A percentile compares a stretch with the other conserved stretches of the same genome.
phyloP scores from a whole-genome alignment of 805 yeast species.

The Kodamaea sagamina region DNA sequence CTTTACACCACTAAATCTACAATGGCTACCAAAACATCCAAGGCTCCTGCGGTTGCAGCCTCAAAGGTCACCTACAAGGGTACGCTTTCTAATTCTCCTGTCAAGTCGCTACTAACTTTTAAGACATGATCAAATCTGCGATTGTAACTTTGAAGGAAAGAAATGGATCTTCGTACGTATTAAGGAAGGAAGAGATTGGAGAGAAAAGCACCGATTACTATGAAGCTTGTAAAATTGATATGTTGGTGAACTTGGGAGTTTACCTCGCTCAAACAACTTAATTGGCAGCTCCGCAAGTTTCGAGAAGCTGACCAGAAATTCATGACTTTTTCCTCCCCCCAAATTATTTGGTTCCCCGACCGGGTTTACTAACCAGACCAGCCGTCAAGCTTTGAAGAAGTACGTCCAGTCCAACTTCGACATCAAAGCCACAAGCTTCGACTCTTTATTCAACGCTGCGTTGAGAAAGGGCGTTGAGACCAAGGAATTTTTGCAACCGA shows the following conservation, averaged over 20 bases:
- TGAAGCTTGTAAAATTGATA: too few species aligned
- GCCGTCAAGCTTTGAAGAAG: conserved; percentile 88
- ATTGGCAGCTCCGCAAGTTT: too few species aligned
- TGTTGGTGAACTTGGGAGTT: too few species aligned
- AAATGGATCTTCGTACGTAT: conserved; percentile 69
- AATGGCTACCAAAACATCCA: conserved; percentile 38
- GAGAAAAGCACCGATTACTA: too few species aligned
- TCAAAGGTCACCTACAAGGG: conserved; percentile 50
- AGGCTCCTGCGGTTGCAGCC: conserved; percentile 21
- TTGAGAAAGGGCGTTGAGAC: conserved; percentile 76
- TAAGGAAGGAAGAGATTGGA: background rate
- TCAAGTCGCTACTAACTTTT: conserved; percentile 17
- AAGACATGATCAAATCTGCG: conserved; percentile 69
- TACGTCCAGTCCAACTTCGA: conserved; percentile 67
- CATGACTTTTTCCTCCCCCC: conserved; percentile 9
- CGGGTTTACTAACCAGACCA: conserved; percentile 28
- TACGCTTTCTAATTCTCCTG: conserved; percentile 26
- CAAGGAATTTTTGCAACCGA: conserved; percentile 81
- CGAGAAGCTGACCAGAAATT: too few species aligned
- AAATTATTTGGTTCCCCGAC: background rate
- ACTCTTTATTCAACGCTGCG: conserved; percentile 73
- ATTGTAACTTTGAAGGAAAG: conserved; percentile 72
- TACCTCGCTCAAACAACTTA: background rate
- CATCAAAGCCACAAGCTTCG: conserved; percentile 64
- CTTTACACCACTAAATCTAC: conserved; percentile 7